phyloP scores from a whole-genome alignment of 306 rosid species.

The Trichosanthes truncata region DNA sequence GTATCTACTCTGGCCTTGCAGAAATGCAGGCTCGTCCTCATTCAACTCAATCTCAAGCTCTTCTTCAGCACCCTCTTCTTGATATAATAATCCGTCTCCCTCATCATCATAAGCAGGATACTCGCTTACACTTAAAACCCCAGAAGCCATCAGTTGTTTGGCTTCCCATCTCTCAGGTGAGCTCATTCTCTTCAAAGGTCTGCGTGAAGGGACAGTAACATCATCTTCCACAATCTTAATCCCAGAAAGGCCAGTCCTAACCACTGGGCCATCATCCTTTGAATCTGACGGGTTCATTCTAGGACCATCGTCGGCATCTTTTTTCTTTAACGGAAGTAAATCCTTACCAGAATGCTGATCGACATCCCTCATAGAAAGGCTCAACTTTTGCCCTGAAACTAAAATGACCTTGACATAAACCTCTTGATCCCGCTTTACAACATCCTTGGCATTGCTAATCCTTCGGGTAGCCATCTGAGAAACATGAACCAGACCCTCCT shows the following conservation, averaged over 20 bases:
- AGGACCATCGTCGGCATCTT: constrained; percentile 34
- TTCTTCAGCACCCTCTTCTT: constrained; percentile 82
- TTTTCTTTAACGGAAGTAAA: constrained; percentile 68
- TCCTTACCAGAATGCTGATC: constrained; percentile 72
- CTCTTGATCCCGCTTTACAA: constrained; percentile 72
- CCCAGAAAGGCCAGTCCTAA: constrained; percentile 78
- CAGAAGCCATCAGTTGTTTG: constrained; percentile 81
- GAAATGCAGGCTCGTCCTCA: constrained; percentile 79
- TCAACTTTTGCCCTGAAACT: constrained; percentile 68
- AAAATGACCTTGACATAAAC: constrained; percentile 76
- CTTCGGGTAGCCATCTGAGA: constrained; percentile 77
- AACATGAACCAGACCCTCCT: constrained; percentile 82
- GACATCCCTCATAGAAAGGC: constrained; percentile 81
- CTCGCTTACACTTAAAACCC: constrained; percentile 57
- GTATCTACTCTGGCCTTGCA: constrained; percentile 80
- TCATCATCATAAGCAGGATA: constrained; percentile 75
- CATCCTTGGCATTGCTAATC: constrained; percentile 69
- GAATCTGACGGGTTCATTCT: constrained; percentile 51
- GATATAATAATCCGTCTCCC: constrained; percentile 66
- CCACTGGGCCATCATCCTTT: constrained; percentile 58
- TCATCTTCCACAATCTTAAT: constrained; percentile 74
- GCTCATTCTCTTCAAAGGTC: constrained; percentile 89
- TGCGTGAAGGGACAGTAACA: constrained; percentile 38
- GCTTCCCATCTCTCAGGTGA: constrained; percentile 93
- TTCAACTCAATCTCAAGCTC: constrained; percentile 88